A percentile compares a stretch with the other conserved stretches of the same genome.
Conservation (phyloP, 352 stramenopile genomes). For the Saprolegnia diclina region DNA sequence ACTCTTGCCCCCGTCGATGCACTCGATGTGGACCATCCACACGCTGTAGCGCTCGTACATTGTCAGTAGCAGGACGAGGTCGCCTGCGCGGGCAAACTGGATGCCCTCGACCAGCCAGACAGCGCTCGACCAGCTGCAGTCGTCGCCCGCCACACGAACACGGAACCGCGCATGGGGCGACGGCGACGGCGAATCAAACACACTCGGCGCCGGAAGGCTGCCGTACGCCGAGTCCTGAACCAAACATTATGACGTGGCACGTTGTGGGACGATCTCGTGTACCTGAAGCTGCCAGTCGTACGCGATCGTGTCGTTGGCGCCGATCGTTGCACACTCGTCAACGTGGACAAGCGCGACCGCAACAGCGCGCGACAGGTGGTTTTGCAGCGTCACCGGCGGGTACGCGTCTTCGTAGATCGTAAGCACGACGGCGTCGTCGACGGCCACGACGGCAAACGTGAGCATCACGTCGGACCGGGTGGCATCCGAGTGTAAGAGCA, state of each 20-base stretch:
- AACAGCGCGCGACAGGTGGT: constrained; percentile 49
- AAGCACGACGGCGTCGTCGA: constrained; percentile 45
- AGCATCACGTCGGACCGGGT: constrained; percentile 46
- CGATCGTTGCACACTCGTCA: constrained; percentile 39
- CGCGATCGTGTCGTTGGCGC: constrained; percentile 51
- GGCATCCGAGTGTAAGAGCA: background rate
- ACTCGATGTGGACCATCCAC: constrained; percentile 60
- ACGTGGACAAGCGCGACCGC: constrained; percentile 33
- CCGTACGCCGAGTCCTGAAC: background rate
- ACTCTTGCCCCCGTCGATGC: constrained; percentile 42
- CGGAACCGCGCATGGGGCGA: constrained; percentile 51
- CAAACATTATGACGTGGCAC: background rate
- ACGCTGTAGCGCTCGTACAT: constrained; percentile 57
- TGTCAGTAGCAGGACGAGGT: constrained; percentile 60
- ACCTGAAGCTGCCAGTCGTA: constrained; percentile 67
- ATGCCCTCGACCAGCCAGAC: constrained; percentile 78
- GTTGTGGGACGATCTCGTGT: background rate
- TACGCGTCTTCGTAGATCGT: constrained; percentile 66
- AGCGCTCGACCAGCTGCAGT: constrained; percentile 66
- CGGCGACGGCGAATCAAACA: constrained; percentile 4
- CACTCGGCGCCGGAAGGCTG: background rate
- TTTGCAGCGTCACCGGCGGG: constrained; percentile 55
- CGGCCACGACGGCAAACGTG: constrained; percentile 58
- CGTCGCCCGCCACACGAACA: constrained; percentile 39
- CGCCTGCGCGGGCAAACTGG: constrained; percentile 55